Evolutionary conservation across 2,329 filamentous ascomycete species (phyloP), one percentile per base, ranked within the genome.

Genomic region (Hirsutella minnesotensis): DNA sequence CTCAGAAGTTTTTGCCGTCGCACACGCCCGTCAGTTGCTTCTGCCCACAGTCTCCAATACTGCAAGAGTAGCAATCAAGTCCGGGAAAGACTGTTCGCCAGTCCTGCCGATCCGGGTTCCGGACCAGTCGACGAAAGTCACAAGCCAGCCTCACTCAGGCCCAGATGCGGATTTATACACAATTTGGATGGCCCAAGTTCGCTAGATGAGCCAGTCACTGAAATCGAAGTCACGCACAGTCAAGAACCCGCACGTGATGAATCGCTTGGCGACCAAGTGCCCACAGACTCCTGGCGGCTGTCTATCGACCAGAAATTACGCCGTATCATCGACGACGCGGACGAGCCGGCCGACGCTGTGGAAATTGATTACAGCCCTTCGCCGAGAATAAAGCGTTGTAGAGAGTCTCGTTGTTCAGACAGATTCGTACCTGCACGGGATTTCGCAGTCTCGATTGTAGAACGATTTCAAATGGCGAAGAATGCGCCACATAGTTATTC

Each of bases 341-440:
- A 27, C 12, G 24, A 7, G 24, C 7, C 24, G 24, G 24, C 24
- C 24, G 24, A n/a, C n/a, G n/a, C n/a, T 27, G 24, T 12, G 24
- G 18, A 31, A 4, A 15, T 13, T 15, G 16, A 24, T 9, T 31
- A 10, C 16, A 33, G 38, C 12, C 53, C 52, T 8, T 29, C 58
- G 30, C 10, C 29, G 15, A 24, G 19, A 20, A 37, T 35, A 19
- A 16, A 18, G 5, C 10, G 29, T 10, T 31, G 40, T 27, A 41
- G 41, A 19, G 46, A 48, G 16, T 41, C 44, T 10, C 54, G 52
- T 9, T 46, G 46, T 5, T 58, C 65, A 3, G 72, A 78, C 49
- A 68, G 74, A 38, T 78, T 75, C 48, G 61, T 78, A 4, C 69
- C 73, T 12, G 55, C 56, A 9, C 61, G 70, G 45, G 58, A 66